phyloP scores from a whole-genome alignment of 2,329 filamentous ascomycete genomes.

The Dothiorella sarmentorum region DNA sequence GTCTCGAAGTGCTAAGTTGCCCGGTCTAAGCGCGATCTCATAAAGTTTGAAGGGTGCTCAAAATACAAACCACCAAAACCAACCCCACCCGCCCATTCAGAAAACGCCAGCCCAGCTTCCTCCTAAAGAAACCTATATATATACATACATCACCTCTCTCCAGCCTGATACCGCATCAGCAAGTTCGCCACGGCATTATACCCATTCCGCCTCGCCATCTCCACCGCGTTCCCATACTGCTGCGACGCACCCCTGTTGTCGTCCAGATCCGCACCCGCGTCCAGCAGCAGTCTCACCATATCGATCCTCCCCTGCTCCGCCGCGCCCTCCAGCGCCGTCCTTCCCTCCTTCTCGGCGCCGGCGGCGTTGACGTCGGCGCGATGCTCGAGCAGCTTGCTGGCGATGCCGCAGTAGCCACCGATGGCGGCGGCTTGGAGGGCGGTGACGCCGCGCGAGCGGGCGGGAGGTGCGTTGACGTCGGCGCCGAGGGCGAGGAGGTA shows the following conservation, averaged over 20 bases:
- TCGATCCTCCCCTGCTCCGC: slow-evolving; percentile 31
- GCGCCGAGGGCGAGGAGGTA: slow-evolving; percentile 19
- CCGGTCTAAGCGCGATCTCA: too few species aligned
- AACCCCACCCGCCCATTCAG: too few species aligned
- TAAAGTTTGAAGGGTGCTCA: too few species aligned
- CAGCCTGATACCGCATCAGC: not conserved
- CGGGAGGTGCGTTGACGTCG: slow-evolving; percentile 17
- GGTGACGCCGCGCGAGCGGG: slow-evolving; percentile 22
- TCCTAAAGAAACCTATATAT: too few species aligned
- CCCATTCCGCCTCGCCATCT: not conserved
- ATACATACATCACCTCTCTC: not conserved
- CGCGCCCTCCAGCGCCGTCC: slow-evolving; percentile 29
- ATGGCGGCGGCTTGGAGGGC: slow-evolving; percentile 28
- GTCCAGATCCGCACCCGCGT: slow-evolving; percentile 23
- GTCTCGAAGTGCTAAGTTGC: too few species aligned
- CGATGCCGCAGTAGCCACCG: slow-evolving; percentile 25
- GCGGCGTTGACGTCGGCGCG: slow-evolving; percentile 25
- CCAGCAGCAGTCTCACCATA: slow-evolving; percentile 28
- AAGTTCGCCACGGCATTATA: not conserved
- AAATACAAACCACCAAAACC: too few species aligned
- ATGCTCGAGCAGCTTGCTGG: slow-evolving; percentile 22
- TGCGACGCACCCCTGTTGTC: too few species aligned
- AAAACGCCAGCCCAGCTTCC: too few species aligned
- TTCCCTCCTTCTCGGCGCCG: slow-evolving; percentile 22
- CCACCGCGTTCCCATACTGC: not conserved